Base-by-base conservation (phyloP, 2,329 filamentous ascomycete genomes). In the Aspergillus neoniger region DNA sequence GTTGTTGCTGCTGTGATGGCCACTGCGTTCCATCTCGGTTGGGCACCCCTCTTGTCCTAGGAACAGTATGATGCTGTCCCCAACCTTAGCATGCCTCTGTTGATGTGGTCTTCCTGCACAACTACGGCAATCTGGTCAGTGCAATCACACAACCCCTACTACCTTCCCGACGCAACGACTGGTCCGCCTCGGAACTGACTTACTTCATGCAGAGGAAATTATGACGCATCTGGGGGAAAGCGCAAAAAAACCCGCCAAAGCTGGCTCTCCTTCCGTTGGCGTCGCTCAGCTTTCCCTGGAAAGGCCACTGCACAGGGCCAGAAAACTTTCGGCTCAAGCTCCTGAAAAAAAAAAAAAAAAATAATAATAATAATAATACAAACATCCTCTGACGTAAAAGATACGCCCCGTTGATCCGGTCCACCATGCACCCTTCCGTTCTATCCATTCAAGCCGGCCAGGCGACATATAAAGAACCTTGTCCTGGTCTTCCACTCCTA, bases 151-250 rank as follows among this genome's bases (percentile, higher is more conserved):
- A 41, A 55, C 39, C 25, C 25, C 25, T 28, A 28, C 25, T 28
- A 28, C 25, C 25, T 28, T 28, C 7, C 7, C 52, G 28, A 0
- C 8, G 10, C 19, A 32, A 43, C 30, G 23, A 25, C 23, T 52
- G 56, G 51, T 39, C 54, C 44, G 12, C 43, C 43, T 23, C 54
- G 52, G 52, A 28, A 47, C 51, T 30, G 15, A 61, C 14, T 58
- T 30, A 55, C 58, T 55, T 56, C 52, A 58, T 57, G 55, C 55
- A 49, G 48, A 64, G 54, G 50, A 56, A 62, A 71, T 68, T 64
- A 71, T 74, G 69, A 73, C 69, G 68, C 70, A 69, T 69, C 66
- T 71, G 67, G 70, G 62, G 69, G 66, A 66, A 52, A 28, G 32
- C 32, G 32, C 32, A 14, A 36, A 3, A 32, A 15, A 36, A 36